These are phyloP conservation scores for Amphirosellinia nigrospora DNA, from an alignment of 495 filamentous ascomycete genomes.

Conservation along the genomic window DNA sequence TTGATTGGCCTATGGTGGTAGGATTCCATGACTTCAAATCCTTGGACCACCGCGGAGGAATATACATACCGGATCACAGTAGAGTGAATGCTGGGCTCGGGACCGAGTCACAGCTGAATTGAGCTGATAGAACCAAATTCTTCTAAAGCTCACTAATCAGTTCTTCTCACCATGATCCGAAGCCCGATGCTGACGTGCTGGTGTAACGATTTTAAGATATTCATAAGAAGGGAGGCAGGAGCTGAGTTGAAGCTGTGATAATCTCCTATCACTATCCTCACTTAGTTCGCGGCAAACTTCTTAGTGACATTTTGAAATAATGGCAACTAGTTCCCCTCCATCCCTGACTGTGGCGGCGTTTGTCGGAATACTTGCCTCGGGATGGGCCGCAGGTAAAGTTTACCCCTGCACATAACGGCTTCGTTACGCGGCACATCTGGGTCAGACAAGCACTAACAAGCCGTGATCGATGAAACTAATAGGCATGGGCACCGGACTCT, in stretches of 20 bases:
- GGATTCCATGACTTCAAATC: background rate
- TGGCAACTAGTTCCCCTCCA: constrained; percentile 12
- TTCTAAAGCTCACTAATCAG: background rate
- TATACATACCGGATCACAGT: background rate
- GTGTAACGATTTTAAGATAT: background rate
- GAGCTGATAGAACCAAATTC: background rate
- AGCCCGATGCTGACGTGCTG: background rate
- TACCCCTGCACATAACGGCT: background rate
- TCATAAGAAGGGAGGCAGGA: constrained; percentile 8
- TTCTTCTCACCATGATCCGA: background rate
- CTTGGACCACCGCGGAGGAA: background rate
- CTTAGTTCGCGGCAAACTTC: background rate
- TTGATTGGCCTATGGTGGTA: background rate
- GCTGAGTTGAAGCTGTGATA: background rate
- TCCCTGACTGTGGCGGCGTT: constrained; percentile 11
- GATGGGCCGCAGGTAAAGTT: constrained; percentile 26
- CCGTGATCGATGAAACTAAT: background rate
- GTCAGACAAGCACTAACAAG: constrained; percentile 9
- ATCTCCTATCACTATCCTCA: background rate
- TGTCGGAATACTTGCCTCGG: constrained; percentile 20
- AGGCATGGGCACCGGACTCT: constrained; percentile 40
- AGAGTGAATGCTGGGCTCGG: background rate
- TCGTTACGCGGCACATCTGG: background rate
- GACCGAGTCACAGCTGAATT: background rate
- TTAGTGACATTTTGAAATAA: background rate